phyloP scores from a whole-genome alignment of 2,329 filamentous ascomycete genomes.

The Macrophomina phaseolina region DNA sequence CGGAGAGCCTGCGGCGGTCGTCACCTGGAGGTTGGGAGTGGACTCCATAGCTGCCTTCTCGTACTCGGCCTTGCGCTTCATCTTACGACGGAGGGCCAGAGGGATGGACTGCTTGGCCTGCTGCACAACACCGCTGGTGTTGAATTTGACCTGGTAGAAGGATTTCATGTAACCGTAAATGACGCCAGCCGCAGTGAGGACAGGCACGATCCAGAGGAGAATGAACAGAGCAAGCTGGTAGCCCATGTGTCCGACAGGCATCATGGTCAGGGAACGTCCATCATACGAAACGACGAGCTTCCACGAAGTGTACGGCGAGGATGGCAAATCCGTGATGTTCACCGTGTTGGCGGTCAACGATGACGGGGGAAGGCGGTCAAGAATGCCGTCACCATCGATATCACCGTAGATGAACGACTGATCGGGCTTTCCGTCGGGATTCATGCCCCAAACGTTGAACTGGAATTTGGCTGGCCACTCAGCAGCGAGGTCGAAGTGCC shows the following conservation, averaged over 20 bases:
- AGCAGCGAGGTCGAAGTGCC: constrained; percentile 66
- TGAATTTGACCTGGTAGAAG: constrained; percentile 65
- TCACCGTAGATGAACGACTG: constrained; percentile 65
- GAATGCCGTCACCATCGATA: constrained; percentile 63
- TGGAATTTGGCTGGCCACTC: constrained; percentile 69
- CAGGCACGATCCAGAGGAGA: constrained; percentile 60
- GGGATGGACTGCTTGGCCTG: constrained; percentile 32
- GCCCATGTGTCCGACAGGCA: constrained; percentile 60
- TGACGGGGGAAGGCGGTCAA: constrained; percentile 67
- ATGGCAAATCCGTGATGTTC: constrained; percentile 63
- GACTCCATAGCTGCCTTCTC: constrained; percentile 27
- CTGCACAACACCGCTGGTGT: constrained; percentile 55
- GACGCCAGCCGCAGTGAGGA: constrained; percentile 56
- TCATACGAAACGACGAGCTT: constrained; percentile 62
- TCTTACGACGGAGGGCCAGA: constrained; percentile 41
- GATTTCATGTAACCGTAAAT: constrained; percentile 64
- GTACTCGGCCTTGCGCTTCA: constrained; percentile 38
- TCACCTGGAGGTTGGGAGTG: constrained; percentile 23
- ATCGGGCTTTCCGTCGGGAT: constrained; percentile 67
- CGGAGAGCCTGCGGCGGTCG: background rate
- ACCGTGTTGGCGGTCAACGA: constrained; percentile 61
- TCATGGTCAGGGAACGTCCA: constrained; percentile 56
- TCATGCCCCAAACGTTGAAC: constrained; percentile 71
- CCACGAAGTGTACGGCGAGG: constrained; percentile 47
- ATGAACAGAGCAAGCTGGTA: constrained; percentile 61